phyloP scores from a whole-genome alignment of 352 stramenopile species.

The Globisporangium recalcitrans region DNA sequence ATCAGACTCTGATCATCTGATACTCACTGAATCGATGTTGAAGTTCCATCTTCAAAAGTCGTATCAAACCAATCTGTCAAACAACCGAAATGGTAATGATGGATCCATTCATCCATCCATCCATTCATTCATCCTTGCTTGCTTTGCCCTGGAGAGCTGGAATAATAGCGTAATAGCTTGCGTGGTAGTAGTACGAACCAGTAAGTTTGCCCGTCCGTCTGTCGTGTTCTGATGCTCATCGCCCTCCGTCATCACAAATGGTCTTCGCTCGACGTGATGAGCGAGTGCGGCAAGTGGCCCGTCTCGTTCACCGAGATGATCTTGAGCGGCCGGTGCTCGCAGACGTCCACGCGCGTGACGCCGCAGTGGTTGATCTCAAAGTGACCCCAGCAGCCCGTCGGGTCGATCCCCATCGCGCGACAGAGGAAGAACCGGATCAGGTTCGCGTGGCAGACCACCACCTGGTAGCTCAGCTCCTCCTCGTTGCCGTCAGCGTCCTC shows the following conservation, averaged over 20 bases:
- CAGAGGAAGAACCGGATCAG: slow-evolving; percentile 82
- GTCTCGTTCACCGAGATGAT: slow-evolving; percentile 77
- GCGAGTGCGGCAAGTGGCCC: slow-evolving; percentile 64
- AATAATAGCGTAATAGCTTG: background rate
- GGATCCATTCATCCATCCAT: no score
- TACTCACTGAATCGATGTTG: no score
- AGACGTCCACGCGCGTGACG: slow-evolving; percentile 74
- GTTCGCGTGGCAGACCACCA: slow-evolving; percentile 83
- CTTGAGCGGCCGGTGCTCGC: slow-evolving; percentile 60
- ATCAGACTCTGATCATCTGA: no score
- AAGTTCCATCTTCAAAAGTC: no score
- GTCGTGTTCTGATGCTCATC: background rate
- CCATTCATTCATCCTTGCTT: no score
- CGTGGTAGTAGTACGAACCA: background rate
- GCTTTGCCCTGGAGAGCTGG: no score
- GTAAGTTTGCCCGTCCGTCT: background rate
- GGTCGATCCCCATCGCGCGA: slow-evolving; percentile 53
- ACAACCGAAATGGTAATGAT: no score
- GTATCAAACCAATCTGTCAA: no score
- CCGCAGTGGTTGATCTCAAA: slow-evolving; percentile 86
- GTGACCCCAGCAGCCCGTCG: slow-evolving; percentile 61
- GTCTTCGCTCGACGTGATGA: slow-evolving; percentile 83
- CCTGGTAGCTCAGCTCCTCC: slow-evolving; percentile 46
- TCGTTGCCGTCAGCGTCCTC: slow-evolving; percentile 28
- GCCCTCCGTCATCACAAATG: slow-evolving; percentile 39